A percentile compares a stretch with the other conserved stretches of the same genome.
These are phyloP conservation scores for Cyclotella choctawhatcheeana DNA, from an alignment of 108 stramenopile genomes.

Conservation along the genomic window DNA sequence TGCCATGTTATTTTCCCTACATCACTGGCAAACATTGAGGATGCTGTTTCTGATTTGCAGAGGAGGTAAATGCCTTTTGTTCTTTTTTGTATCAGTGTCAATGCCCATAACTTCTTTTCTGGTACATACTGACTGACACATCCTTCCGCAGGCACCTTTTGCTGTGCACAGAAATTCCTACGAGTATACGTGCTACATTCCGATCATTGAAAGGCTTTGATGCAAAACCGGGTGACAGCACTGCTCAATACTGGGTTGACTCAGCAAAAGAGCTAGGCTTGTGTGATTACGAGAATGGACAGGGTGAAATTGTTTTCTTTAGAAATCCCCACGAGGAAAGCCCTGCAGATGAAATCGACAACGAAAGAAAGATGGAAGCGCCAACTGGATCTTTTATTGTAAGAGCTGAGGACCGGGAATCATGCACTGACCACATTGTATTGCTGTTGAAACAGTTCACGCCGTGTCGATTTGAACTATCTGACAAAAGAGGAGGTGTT, in stretches of 20 bases:
- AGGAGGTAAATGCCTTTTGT: constrained; percentile 36
- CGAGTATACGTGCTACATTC: constrained; percentile 66
- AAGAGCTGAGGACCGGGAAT: constrained; percentile 55
- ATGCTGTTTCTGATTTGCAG: constrained; percentile 78
- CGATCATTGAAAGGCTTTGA: constrained; percentile 70
- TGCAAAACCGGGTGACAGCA: constrained; percentile 60
- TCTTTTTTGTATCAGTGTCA: background rate
- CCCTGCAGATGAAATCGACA: constrained; percentile 77
- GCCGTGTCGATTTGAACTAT: constrained; percentile 76
- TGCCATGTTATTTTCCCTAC: constrained; percentile 77
- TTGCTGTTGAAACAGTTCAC: constrained; percentile 78
- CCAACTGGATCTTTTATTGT: constrained; percentile 50
- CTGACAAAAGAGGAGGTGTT: constrained; percentile 74
- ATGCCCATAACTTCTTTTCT: constrained; percentile 1
- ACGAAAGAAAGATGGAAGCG: constrained; percentile 33
- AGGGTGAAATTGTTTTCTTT: constrained; percentile 59
- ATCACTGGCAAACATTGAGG: constrained; percentile 55
- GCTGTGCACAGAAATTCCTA: constrained; percentile 69
- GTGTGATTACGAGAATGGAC: constrained; percentile 52
- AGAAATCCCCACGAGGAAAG: constrained; percentile 73
- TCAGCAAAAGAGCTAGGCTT: constrained; percentile 76
- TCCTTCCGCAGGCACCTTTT: constrained; percentile 78
- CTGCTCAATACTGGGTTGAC: constrained; percentile 80
- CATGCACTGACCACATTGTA: constrained; percentile 77
- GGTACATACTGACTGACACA: background rate